A percentile compares a stretch with the other conserved stretches of the same genome.
Evolutionary conservation across 148 eudicot genomes (phyloP).

Genomic region (Arctostaphylos glauca): DNA sequence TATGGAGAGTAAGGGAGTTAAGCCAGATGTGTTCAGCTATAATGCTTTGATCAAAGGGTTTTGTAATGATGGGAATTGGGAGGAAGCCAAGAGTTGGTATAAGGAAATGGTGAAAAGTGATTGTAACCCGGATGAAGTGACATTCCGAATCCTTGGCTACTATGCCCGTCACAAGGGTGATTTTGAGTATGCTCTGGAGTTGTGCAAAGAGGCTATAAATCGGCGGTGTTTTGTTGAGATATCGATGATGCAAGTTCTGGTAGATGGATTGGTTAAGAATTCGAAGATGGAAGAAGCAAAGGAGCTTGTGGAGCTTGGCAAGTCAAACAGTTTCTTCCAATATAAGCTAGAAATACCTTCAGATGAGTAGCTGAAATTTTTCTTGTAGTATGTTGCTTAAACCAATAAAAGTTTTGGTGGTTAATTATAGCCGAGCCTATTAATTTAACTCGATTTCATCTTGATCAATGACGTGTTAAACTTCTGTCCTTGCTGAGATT

Average conservation of each 20-base stretch:
- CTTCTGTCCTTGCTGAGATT: neutral
- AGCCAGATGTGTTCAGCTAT: slow-evolving; percentile 25
- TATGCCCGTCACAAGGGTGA: slow-evolving; percentile 36
- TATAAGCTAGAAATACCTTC: slow-evolving; percentile 28
- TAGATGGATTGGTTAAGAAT: slow-evolving; percentile 36
- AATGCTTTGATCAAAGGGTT: slow-evolving; percentile 35
- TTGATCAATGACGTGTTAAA: neutral
- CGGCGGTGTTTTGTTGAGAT: slow-evolving; percentile 12
- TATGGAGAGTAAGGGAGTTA: slow-evolving; percentile 16
- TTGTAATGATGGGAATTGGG: slow-evolving; percentile 28
- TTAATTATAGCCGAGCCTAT: neutral
- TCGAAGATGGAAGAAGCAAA: slow-evolving; percentile 38
- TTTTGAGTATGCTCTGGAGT: slow-evolving; percentile 34
- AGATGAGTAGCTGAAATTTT: slow-evolving; percentile 3
- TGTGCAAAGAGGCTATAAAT: slow-evolving; percentile 29
- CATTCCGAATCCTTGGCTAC: slow-evolving; percentile 18
- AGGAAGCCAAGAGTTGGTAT: slow-evolving; percentile 42
- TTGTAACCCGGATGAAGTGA: slow-evolving; percentile 22
- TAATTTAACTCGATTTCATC: neutral
- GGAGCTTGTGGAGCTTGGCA: slow-evolving; percentile 33
- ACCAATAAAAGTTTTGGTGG: neutral
- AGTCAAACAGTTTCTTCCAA: slow-evolving; percentile 16
- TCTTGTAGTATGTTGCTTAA: neutral
- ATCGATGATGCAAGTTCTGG: slow-evolving; percentile 30
- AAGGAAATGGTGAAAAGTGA: slow-evolving; percentile 20